Conservation (phyloP, 306 rosid species). For the Sicyos edulis region DNA sequence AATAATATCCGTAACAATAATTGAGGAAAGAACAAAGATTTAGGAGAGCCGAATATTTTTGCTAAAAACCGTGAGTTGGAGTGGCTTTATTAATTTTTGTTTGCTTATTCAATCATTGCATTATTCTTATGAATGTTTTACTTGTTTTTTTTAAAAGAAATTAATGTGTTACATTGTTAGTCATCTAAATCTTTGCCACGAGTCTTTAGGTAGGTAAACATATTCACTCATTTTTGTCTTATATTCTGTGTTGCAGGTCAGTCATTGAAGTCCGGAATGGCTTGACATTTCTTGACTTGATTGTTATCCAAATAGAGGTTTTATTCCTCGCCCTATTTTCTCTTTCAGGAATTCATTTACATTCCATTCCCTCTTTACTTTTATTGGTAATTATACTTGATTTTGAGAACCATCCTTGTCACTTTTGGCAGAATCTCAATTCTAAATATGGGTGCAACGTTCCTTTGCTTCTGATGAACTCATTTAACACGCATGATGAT, state of each 20-base stretch:
- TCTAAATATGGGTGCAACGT: slow-evolving; percentile 76
- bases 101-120: no score
- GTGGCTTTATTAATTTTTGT: no score
- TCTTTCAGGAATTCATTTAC: slow-evolving; percentile 22
- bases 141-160: neutral
- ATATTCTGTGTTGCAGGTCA: slow-evolving; percentile 50
- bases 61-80: no score
- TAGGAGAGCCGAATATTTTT: no score
- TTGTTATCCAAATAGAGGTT: slow-evolving; percentile 96
- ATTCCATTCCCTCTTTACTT: neutral
- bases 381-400: neutral
- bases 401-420: slow-evolving; percentile 10
- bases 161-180: neutral
- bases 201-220: slow-evolving; percentile 4
- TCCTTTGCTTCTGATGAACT: slow-evolving; percentile 93
- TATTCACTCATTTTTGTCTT: neutral
- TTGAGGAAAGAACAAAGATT: neutral
- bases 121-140: no score
- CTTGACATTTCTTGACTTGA: slow-evolving; percentile 86
- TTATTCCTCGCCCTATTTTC: neutral
- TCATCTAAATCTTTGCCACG: neutral
- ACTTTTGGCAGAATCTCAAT: slow-evolving; percentile 59
- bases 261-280: slow-evolving; percentile 97
- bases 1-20: no score
- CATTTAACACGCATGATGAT: slow-evolving; percentile 97